Base-by-base conservation (phyloP, 495 filamentous ascomycete species). In the Talaromyces trachyspermus region DNA sequence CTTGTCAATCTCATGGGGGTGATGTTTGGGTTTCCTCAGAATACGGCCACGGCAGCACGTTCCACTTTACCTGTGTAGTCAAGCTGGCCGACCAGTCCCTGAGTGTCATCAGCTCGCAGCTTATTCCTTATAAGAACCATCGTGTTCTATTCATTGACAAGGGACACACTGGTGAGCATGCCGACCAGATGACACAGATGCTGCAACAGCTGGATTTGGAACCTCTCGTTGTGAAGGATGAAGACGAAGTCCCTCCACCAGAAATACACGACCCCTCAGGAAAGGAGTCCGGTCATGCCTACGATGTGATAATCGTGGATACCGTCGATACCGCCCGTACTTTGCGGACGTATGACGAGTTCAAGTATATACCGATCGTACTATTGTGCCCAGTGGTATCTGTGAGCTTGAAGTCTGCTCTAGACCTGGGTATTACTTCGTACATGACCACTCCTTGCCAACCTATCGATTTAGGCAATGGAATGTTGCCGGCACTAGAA, bases 391-490 rank as follows among this genome's bases (percentile, higher is more conserved):
- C 94, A 8, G 72, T 88, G 37, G 89, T 99, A 12, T 86, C 88
- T 49, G 87, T 99, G 41, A 94, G 83, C 61, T 74, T 99, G 57
- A 96, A 95, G 69, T 89, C 89, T 15, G 91, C 92, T 35, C 74
- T 99, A 40, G 94, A 99, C 64, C 78, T 96, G 35, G 92, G 92
- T 51, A 96, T 99, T 55, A 92, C 89, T 18, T 95, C 88, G 37
- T 96, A 97, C 64, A 97, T 99, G 92, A 99, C 92, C 11, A 96
- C 89, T 11, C 92, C 92, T 26, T 99, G 92, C 64, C 76, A 90
- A 51, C 79, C 89, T 3, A 95, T 97, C 42, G 92, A 99, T 64
- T 76, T 99, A 46, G 94, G 90, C 32, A 99, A 99, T 59, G 89
- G 91, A 50, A 92, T 99, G 83, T 85, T 99, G 32, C 92, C 92